Percentiles rank a stretch among this genome's conserved stretches.
phyloP scores from a whole-genome alignment of 2,329 filamentous ascomycete species.

The Fusarium subtropicale region DNA sequence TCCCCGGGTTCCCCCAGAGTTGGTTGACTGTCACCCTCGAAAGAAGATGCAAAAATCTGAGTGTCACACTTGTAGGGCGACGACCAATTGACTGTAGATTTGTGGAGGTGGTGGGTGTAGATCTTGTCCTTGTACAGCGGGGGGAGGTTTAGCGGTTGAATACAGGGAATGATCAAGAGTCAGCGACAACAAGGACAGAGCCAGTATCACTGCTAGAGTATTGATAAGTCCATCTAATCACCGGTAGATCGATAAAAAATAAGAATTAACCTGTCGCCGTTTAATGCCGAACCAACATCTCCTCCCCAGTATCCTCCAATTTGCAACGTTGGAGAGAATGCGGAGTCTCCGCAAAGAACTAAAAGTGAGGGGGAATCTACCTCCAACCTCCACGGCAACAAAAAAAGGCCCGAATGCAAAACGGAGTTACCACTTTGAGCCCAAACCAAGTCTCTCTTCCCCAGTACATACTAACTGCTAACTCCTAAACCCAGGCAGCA shows the following conservation, averaged over 20 bases:
- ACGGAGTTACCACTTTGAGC: neutral
- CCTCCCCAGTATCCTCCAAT: neutral
- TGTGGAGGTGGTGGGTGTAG: conserved; percentile 12
- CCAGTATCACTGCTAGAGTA: neutral
- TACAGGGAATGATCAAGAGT: neutral
- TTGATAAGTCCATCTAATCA: neutral
- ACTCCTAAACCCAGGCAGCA: conserved; percentile 5
- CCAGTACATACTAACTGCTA: neutral
- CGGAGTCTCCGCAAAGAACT: conserved; percentile 38
- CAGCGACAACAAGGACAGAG: neutral
- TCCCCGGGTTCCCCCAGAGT: conserved; percentile 9
- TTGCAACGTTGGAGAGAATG: conserved; percentile 34
- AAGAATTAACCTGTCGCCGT: neutral
- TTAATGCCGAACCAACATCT: neutral
- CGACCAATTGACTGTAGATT: neutral
- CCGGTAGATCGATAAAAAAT: neutral
- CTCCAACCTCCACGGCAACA: conserved; percentile 1
- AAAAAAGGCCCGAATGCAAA: conserved; percentile 26
- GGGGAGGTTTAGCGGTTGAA: neutral
- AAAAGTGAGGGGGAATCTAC: conserved; percentile 12
- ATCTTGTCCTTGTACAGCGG: conserved; percentile 20
- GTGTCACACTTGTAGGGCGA: conserved; percentile 16
- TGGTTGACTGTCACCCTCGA: conserved; percentile 26
- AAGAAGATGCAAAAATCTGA: conserved; percentile 25
- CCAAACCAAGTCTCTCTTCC: neutral